Evolutionary conservation across 2,329 filamentous ascomycete genomes (phyloP).

Genomic region (Microdochium nivale): DNA sequence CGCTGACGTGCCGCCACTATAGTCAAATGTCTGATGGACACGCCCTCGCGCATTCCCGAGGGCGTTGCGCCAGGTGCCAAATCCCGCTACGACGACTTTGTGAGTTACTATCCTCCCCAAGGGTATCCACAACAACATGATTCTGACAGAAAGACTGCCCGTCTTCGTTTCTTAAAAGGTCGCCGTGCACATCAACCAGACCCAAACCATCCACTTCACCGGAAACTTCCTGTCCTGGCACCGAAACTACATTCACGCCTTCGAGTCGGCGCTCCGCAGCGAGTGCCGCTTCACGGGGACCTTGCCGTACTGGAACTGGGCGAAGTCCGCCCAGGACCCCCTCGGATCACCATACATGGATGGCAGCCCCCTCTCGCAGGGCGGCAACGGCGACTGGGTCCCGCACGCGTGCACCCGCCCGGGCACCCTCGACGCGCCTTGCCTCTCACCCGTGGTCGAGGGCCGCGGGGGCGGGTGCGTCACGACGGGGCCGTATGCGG

Average conservation of each 20-base stretch:
- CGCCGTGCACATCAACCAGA: conserved; percentile 25
- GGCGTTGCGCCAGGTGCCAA: conserved; percentile 4
- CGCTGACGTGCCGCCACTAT: background rate
- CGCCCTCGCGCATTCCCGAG: background rate
- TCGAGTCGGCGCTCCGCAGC: conserved; percentile 23
- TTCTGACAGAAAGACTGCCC: background rate
- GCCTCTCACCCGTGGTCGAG: conserved; percentile 13
- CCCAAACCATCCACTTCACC: conserved; percentile 22
- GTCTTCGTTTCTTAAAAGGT: conserved; percentile 8
- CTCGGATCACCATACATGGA: conserved; percentile 22
- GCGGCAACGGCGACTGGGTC: conserved; percentile 16
- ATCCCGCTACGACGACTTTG: conserved; percentile 26
- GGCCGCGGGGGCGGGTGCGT: conserved; percentile 49
- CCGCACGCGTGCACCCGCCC: conserved; percentile 6
- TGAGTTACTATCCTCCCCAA: conserved; percentile 2
- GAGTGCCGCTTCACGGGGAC: conserved; percentile 29
- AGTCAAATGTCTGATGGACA: conserved; percentile 7
- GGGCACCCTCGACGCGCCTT: conserved; percentile 25
- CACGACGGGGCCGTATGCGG: conserved; percentile 36
- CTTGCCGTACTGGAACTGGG: conserved; percentile 34
- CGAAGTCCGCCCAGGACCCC: conserved; percentile 26
- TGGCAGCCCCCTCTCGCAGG: conserved; percentile 25
- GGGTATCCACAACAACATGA: background rate
- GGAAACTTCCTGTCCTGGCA: conserved; percentile 10
- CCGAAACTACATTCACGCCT: conserved; percentile 4